phyloP scores from a whole-genome alignment of 352 stramenopile species.

The Phytophthora melonis region DNA sequence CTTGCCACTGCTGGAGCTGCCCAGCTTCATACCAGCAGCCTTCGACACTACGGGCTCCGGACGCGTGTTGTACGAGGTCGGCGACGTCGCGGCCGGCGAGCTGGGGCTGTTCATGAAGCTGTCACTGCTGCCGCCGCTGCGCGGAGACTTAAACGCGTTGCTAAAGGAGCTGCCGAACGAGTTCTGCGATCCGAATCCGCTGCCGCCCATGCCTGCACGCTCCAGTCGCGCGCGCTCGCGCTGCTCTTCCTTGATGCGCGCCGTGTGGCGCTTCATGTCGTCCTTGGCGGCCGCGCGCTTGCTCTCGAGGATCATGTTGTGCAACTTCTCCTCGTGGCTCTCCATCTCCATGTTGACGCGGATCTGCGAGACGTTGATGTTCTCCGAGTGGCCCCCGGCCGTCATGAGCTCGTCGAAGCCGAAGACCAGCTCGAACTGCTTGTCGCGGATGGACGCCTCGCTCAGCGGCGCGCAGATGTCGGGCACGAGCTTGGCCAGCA shows the following conservation, averaged over 20 bases:
- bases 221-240: slow-evolving; percentile 83
- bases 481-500: slow-evolving; percentile 97
- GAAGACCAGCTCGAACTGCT: slow-evolving; percentile 99
- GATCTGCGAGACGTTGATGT: slow-evolving; percentile 94
- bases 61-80: slow-evolving; percentile 69
- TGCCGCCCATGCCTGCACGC: slow-evolving; percentile 70
- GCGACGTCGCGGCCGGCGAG: slow-evolving; percentile 62
- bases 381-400: slow-evolving; percentile 97
- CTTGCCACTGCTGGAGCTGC: slow-evolving; percentile 44
- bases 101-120: slow-evolving; percentile 53
- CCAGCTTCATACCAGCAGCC: slow-evolving; percentile 75
- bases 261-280: slow-evolving; percentile 91
- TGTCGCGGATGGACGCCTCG: slow-evolving; percentile 95
- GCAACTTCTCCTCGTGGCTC: slow-evolving; percentile 98
- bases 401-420: slow-evolving; percentile 99
- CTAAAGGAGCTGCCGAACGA: slow-evolving; percentile 80
- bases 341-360: slow-evolving; percentile 99
- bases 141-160: slow-evolving; percentile 76
- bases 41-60: slow-evolving; percentile 62
- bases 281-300: slow-evolving; percentile 93
- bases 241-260: slow-evolving; percentile 90
- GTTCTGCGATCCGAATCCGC: slow-evolving; percentile 75
- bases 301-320: slow-evolving; percentile 98
- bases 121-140: slow-evolving; percentile 46
- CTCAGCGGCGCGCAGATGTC: slow-evolving; percentile 95